A percentile compares a stretch with the other conserved stretches of the same genome.
phyloP scores from a whole-genome alignment of 2,329 filamentous ascomycete genomes.

The Sphaerulina musiva region DNA sequence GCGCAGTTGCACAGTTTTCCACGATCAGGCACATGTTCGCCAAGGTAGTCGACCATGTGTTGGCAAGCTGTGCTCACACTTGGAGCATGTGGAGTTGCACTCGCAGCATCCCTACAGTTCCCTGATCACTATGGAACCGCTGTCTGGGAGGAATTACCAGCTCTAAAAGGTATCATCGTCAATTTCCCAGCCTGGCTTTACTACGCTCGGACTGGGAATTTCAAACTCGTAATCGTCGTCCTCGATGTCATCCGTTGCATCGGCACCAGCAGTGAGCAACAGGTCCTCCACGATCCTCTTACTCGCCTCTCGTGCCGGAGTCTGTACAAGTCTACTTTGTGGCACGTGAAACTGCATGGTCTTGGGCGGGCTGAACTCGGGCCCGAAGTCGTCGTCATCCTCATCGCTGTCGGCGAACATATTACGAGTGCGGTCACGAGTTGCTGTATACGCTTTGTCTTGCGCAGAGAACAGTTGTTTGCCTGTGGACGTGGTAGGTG shows the following conservation, averaged over 20 bases:
- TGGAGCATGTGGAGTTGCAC: too few species aligned
- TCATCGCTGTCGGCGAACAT: slow-evolving; percentile 44
- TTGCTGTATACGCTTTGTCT: slow-evolving; percentile 27
- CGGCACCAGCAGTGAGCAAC: slow-evolving; percentile 64
- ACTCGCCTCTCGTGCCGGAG: slow-evolving; percentile 74
- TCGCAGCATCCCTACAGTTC: too few species aligned
- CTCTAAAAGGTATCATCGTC: slow-evolving; percentile 44
- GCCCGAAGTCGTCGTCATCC: slow-evolving; percentile 43
- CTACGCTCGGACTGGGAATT: slow-evolving; percentile 45
- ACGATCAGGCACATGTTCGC: too few species aligned
- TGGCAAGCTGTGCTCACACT: too few species aligned
- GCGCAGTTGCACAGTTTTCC: too few species aligned
- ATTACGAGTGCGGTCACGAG: slow-evolving; percentile 19
- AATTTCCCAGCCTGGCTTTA: slow-evolving; percentile 39
- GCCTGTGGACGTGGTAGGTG: slow-evolving; percentile 31
- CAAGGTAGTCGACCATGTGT: too few species aligned
- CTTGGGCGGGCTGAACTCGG: slow-evolving; percentile 73
- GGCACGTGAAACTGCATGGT: slow-evolving; percentile 81
- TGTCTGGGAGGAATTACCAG: too few species aligned
- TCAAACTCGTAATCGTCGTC: slow-evolving; percentile 37
- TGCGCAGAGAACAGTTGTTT: slow-evolving; percentile 32
- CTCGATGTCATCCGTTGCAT: slow-evolving; percentile 45
- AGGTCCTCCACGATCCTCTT: slow-evolving; percentile 76
- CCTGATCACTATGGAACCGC: too few species aligned
- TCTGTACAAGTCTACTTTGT: slow-evolving; percentile 70